Base-by-base conservation (phyloP, 2,329 filamentous ascomycete species). In the Fusarium sp. region DNA sequence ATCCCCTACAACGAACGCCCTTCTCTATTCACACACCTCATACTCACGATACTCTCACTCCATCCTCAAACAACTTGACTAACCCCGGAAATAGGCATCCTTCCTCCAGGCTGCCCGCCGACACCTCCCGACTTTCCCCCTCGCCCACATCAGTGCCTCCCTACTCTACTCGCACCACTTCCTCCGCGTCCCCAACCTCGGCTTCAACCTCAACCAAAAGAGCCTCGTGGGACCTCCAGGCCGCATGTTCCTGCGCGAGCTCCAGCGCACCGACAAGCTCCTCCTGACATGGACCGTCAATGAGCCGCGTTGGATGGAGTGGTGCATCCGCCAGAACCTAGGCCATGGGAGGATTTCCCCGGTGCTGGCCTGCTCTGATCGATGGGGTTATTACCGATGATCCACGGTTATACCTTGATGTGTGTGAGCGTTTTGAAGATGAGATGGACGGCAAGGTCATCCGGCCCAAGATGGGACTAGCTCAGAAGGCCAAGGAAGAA, bases 261-360 rank as follows among this genome's bases (percentile, higher is more conserved):
- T 90, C 30, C 87, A 74, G 13, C 67, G 68, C 25, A 66, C 70
- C 27, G 74, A 88, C 70, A 88, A 93, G 25, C 88, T 89, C 5
- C 85, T 98, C 6, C 92, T 93, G 77, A 89, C 91, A 0, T 98
- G 96, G 96, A 98, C 95, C 0, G 93, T 98, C 60, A 98, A 98
- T 80, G 89, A 93, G 16, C 88, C 90, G 72, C 86, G 87, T 59
- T 89, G 91, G 83, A 98, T 98, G 95, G 88, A 91, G 77, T 98
- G 95, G 94, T 89, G 91, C 73, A 90, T 97, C 37, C 75, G 77
- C 5, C 79, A 80, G 70, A 82, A 83, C 58, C 68, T 77, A 20
- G 71, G 66, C 13, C 83, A 87, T 32, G 54, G 56, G 84, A 89
- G 48, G 77, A 39, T 14, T 35, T 35, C n/a, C 23, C 23, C 10